Evolutionary conservation across 108 stramenopile species (phyloP).

Genomic region (Pseudonitzschia pungens): DNA sequence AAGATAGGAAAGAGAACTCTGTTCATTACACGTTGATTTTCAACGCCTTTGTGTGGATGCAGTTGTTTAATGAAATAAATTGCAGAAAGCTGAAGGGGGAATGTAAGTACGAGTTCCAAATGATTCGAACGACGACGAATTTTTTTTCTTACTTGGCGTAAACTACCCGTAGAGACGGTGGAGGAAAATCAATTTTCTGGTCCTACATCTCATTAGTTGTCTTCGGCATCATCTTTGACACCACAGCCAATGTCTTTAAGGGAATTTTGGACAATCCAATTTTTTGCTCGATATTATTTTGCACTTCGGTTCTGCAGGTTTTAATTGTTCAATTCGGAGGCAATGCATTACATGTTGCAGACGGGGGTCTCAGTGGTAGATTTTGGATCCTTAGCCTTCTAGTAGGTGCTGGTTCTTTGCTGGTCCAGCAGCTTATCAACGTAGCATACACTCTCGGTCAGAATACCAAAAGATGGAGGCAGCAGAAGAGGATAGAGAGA

Average conservation of each 20-base stretch:
- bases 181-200: not conserved
- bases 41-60: slow-evolving; percentile 97
- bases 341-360: slow-evolving; percentile 63
- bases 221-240: slow-evolving; percentile 6
- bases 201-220: not conserved
- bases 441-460: slow-evolving; percentile 30
- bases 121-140: not conserved
- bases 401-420: slow-evolving; percentile 59
- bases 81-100: slow-evolving; percentile 82
- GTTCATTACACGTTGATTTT: slow-evolving; percentile 92
- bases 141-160: not conserved
- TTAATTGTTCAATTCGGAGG: slow-evolving; percentile 92
- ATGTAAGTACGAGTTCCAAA: slow-evolving; percentile 38
- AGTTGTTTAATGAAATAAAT: slow-evolving; percentile 97
- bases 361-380: slow-evolving; percentile 49
- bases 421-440: slow-evolving; percentile 69
- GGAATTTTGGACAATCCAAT: slow-evolving; percentile 78
- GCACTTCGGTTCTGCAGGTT: slow-evolving; percentile 82
- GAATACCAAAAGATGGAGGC: slow-evolving; percentile 19
- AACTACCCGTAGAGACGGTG: too few species aligned
- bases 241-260: slow-evolving; percentile 72
- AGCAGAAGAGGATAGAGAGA: slow-evolving; percentile 7
- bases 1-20: slow-evolving; percentile 55
- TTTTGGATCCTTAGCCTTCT: slow-evolving; percentile 53
- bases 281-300: slow-evolving; percentile 78